Conservation (phyloP, 208 protist species). For the Phytomonas sp. region DNA sequence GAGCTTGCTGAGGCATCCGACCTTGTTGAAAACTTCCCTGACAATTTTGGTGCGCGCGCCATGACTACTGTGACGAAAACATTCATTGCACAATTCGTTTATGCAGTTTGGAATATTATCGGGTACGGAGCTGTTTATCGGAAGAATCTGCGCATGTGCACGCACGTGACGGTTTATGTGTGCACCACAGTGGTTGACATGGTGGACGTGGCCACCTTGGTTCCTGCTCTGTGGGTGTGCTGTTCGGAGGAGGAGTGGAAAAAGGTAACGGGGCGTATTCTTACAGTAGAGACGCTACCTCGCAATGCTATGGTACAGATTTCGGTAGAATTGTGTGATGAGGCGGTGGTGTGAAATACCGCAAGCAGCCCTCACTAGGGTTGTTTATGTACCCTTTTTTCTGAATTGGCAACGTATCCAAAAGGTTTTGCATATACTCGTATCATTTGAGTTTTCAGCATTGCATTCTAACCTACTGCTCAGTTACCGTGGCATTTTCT, state of each 20-base stretch:
- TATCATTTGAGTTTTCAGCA: neutral
- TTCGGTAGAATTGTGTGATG: neutral
- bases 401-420: neutral
- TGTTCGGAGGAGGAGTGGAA: slow-evolving; percentile 11
- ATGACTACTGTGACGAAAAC: neutral
- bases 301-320: neutral
- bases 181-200: slow-evolving; percentile 16
- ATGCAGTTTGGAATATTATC: slow-evolving; percentile 51
- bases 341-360: neutral
- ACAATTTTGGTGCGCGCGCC: neutral
- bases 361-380: neutral
- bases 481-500: neutral
- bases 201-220: slow-evolving; percentile 15
- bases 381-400: neutral
- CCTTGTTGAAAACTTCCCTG: slow-evolving; percentile 3
- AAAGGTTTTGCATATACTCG: neutral
- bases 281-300: neutral
- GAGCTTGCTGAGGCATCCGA: slow-evolving; percentile 20
- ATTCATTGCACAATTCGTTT: slow-evolving; percentile 22
- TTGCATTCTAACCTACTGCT: neutral
- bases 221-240: slow-evolving; percentile 36
- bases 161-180: slow-evolving; percentile 21
- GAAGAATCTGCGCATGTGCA: slow-evolving; percentile 8
- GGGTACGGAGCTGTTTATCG: slow-evolving; percentile 30
- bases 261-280: neutral